These are phyloP conservation scores for Monotropa hypopitys DNA, from an alignment of 179 eudicot species.

Conservation along the genomic window DNA sequence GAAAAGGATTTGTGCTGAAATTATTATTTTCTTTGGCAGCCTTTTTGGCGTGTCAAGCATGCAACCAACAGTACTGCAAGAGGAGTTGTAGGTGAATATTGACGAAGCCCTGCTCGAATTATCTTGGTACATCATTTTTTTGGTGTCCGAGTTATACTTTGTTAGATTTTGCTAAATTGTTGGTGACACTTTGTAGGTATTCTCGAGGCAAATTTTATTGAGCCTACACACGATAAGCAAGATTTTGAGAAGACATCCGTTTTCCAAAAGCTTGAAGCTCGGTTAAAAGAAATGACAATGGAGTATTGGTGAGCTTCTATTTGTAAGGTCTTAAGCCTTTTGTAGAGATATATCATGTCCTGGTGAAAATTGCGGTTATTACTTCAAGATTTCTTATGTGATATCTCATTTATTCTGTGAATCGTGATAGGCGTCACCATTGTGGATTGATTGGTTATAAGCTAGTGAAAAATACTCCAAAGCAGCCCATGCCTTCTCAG, in stretches of 20 bases:
- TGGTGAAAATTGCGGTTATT: neutral
- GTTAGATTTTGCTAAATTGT: neutral
- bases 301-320: slow-evolving; percentile 24
- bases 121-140: neutral
- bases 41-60: slow-evolving; percentile 17
- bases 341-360: neutral
- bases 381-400: neutral
- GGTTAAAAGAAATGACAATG: slow-evolving; percentile 17
- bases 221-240: slow-evolving; percentile 23
- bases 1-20: neutral
- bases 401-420: neutral
- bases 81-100: slow-evolving; percentile 25
- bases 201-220: slow-evolving; percentile 23
- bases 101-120: neutral
- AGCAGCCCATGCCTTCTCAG: neutral
- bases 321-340: neutral
- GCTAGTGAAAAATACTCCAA: neutral
- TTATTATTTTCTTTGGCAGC: slow-evolving; percentile 13
- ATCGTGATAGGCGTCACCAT: slow-evolving; percentile 10
- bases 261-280: slow-evolving; percentile 23
- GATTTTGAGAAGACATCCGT: slow-evolving; percentile 25
- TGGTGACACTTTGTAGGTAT: slow-evolving; percentile 12
- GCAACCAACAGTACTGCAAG: slow-evolving; percentile 4
- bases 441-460: slow-evolving; percentile 15
- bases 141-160: neutral